Evolutionary conservation across 2,329 filamentous ascomycete species (phyloP).

Genomic region (Teratosphaeria zuluensis): DNA sequence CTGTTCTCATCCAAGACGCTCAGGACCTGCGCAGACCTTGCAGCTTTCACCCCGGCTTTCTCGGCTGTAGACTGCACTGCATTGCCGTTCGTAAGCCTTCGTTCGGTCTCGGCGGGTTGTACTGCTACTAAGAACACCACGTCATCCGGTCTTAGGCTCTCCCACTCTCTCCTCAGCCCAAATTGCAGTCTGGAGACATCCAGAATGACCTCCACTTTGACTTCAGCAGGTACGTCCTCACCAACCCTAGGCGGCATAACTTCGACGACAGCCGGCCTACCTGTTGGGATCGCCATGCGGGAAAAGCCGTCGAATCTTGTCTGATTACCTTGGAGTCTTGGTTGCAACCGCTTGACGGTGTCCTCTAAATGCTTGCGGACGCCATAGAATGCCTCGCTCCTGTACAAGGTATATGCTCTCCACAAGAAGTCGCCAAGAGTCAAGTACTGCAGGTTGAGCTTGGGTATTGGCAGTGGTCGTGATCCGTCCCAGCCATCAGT

Average conservation of each 20-base stretch:
- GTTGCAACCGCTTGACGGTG: conserved; percentile 67
- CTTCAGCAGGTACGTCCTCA: conserved; percentile 68
- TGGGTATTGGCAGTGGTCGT: conserved; percentile 78
- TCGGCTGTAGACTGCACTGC: conserved; percentile 42
- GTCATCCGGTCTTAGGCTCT: conserved; percentile 74
- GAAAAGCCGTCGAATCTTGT: conserved; percentile 71
- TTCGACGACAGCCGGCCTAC: conserved; percentile 78
- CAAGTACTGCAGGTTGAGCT: conserved; percentile 90
- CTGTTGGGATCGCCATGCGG: conserved; percentile 82
- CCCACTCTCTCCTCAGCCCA: conserved; percentile 76
- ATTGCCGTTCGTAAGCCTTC: conserved; percentile 46
- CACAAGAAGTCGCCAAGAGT: conserved; percentile 95
- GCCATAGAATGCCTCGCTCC: conserved; percentile 85
- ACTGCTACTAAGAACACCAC: conserved; percentile 80
- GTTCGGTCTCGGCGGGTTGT: conserved; percentile 47
- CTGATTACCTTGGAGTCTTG: conserved; percentile 56
- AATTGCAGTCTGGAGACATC: conserved; percentile 74
- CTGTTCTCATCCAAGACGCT: conserved; percentile 82
- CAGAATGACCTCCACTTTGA: conserved; percentile 75
- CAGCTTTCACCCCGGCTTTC: conserved; percentile 55
- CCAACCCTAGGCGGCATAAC: conserved; percentile 76
- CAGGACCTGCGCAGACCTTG: conserved; percentile 77
- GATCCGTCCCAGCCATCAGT: conserved; percentile 85
- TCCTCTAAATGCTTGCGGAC: conserved; percentile 86
- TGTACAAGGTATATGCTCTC: conserved; percentile 81